Evolutionary conservation across 2,329 filamentous ascomycete genomes (phyloP).

Genomic region (Periconia sp.): DNA sequence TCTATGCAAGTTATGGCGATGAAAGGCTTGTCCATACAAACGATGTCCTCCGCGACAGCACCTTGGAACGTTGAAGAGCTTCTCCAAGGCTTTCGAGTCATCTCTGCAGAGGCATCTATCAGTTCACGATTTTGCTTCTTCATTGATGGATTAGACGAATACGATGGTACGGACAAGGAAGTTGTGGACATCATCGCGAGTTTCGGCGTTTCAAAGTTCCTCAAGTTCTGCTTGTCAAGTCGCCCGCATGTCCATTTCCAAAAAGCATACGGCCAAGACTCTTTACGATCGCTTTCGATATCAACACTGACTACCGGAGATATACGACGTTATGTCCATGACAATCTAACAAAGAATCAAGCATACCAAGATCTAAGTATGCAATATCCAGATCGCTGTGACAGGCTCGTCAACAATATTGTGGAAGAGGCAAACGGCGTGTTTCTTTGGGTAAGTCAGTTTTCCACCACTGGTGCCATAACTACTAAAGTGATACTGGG

Average conservation of each 20-base stretch:
- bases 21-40: background rate
- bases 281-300: background rate
- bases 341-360: background rate
- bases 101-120: background rate
- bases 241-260: conserved; percentile 7
- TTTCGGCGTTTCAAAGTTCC: background rate
- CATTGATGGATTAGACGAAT: conserved; percentile 15
- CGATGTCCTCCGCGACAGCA: background rate
- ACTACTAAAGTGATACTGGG: no score
- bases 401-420: background rate
- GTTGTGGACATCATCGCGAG: background rate
- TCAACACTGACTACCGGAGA: background rate
- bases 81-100: background rate
- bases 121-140: conserved; percentile 6
- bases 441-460: conserved; percentile 8
- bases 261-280: background rate
- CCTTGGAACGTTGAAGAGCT: background rate
- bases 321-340: background rate
- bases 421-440: conserved; percentile 2
- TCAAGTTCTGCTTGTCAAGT: conserved; percentile 14
- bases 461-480: no score
- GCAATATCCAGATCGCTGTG: background rate
- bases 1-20: no score
- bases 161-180: conserved; percentile 10
- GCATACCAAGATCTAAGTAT: background rate